These are phyloP conservation scores for Ceraceosorus guamensis DNA, from an alignment of 1,284 basidiomycete species.

Conservation along the genomic window DNA sequence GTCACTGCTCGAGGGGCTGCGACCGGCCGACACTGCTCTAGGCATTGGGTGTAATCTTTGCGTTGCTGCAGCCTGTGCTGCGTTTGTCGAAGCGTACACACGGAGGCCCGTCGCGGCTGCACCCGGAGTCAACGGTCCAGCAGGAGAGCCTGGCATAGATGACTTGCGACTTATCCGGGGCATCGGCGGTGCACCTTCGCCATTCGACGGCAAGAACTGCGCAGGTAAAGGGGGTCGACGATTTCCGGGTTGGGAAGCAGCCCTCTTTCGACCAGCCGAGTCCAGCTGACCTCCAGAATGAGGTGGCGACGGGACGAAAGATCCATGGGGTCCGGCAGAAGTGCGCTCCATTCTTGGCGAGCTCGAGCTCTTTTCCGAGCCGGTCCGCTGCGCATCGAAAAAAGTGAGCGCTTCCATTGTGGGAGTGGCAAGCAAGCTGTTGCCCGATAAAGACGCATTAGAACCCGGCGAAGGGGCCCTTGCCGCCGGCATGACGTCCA, in stretches of 20 bases:
- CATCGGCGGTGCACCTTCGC: slow-evolving; percentile 11
- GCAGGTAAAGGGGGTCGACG: slow-evolving; percentile 26
- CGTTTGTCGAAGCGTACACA: not conserved
- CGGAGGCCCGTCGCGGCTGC: not conserved
- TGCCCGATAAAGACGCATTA: no score
- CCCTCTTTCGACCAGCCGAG: slow-evolving; percentile 16
- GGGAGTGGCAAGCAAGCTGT: not conserved
- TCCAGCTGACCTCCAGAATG: not conserved
- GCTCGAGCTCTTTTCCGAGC: no score
- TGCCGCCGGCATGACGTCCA: not conserved
- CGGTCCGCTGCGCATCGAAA: no score
- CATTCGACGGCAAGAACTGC: slow-evolving; percentile 19
- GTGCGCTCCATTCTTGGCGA: no score
- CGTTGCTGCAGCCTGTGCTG: not conserved
- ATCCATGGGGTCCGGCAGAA: no score
- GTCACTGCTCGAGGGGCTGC: not conserved
- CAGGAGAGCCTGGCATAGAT: slow-evolving; percentile 9
- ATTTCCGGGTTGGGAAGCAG: slow-evolving; percentile 28
- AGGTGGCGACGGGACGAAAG: no score
- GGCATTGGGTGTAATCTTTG: slow-evolving; percentile 8
- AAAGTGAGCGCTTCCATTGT: not conserved
- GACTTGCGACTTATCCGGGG: slow-evolving; percentile 26
- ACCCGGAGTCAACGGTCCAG: not conserved
- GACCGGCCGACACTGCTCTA: not conserved
- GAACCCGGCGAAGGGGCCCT: slow-evolving; percentile 3